A percentile compares a stretch with the other conserved stretches of the same genome.
These are phyloP conservation scores for Aristolochia contorta DNA, from an alignment of 164 flowering plant species.

Conservation along the genomic window DNA sequence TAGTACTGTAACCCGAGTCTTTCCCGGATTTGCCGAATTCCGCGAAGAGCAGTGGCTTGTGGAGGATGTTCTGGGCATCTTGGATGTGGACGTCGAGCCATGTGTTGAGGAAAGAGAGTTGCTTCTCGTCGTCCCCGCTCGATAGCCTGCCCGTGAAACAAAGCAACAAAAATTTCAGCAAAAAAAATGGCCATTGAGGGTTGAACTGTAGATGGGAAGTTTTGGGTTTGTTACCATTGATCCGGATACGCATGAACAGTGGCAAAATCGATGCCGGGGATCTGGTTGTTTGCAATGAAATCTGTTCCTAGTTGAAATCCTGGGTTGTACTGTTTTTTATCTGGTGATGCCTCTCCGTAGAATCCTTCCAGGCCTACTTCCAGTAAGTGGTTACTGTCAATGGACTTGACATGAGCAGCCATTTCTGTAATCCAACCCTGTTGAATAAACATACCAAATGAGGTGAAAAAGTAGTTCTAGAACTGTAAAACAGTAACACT, in stretches of 20 bases:
- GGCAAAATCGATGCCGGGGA: conserved; percentile 60
- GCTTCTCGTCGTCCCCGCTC: conserved; percentile 33
- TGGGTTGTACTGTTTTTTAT: conserved; percentile 34
- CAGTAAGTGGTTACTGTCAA: conserved; percentile 58
- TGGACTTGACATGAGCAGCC: conserved; percentile 60
- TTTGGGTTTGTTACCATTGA: conserved; percentile 33
- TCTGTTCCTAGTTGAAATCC: conserved; percentile 56
- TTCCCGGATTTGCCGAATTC: conserved; percentile 71
- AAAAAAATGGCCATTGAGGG: not conserved
- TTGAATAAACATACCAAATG: not conserved
- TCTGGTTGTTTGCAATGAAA: conserved; percentile 58
- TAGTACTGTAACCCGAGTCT: conserved; percentile 25
- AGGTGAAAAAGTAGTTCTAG: not conserved
- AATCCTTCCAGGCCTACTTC: conserved; percentile 82
- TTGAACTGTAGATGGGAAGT: not conserved
- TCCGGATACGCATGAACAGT: conserved; percentile 80
- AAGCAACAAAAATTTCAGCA: not conserved
- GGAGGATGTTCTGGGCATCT: conserved; percentile 46
- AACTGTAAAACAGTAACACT: not conserved
- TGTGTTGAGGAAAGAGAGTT: conserved; percentile 42
- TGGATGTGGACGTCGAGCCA: conserved; percentile 57
- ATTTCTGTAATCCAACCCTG: conserved; percentile 79
- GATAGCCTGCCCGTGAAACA: conserved; percentile 33
- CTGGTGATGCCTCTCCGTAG: conserved; percentile 33
- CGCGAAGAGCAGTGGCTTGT: conserved; percentile 55